These are phyloP conservation scores for Macrophomina tecta DNA, from an alignment of 2,329 filamentous ascomycete genomes.

Conservation along the genomic window DNA sequence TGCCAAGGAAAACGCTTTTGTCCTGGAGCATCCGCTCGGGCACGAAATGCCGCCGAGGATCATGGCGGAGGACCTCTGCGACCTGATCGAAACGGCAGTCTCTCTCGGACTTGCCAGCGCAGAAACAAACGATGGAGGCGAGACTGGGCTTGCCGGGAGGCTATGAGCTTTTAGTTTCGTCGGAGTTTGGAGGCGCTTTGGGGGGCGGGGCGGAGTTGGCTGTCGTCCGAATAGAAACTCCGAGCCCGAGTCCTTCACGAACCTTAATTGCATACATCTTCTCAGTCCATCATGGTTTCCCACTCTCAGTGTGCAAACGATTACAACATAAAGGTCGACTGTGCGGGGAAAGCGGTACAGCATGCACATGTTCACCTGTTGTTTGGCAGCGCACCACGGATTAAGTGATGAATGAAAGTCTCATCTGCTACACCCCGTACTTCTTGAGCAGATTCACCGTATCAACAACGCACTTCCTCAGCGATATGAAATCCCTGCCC, in stretches of 20 bases:
- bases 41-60: conserved; percentile 23
- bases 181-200: background rate
- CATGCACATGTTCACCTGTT: too few relatives aligned
- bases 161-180: background rate
- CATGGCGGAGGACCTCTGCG: conserved; percentile 12
- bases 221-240: background rate
- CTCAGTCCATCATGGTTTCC: too few relatives aligned
- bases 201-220: background rate
- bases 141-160: background rate
- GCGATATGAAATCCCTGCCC: conserved; percentile 63
- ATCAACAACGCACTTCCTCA: conserved; percentile 67
- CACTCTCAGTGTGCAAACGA: too few relatives aligned
- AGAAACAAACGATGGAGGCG: background rate
- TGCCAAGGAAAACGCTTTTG: background rate
- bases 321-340: too few relatives aligned
- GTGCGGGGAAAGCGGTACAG: too few relatives aligned
- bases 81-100: background rate
- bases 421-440: too few relatives aligned
- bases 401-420: too few relatives aligned
- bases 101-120: background rate
- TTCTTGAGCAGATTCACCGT: conserved; percentile 49
- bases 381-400: too few relatives aligned
- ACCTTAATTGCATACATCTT: background rate
- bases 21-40: conserved; percentile 15
- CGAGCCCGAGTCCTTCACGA: background rate